These are phyloP conservation scores for Ramichloridium luteum DNA, from an alignment of 2,329 filamentous ascomycete species.

Conservation along the genomic window DNA sequence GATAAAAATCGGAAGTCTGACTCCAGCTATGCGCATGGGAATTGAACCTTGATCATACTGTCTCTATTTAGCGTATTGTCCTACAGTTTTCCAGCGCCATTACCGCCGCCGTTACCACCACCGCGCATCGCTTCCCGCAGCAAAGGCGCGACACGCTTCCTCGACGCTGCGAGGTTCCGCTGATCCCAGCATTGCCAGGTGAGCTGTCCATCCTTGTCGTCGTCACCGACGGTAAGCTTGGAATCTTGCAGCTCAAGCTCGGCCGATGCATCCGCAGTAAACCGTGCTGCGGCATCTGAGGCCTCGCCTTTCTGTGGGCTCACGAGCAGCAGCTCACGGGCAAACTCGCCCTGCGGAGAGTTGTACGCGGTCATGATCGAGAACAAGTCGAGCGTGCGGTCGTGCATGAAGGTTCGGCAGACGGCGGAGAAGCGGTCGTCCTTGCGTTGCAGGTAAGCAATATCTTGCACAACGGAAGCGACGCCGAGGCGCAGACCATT, in stretches of 20 bases:
- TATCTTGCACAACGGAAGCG: conserved; percentile 49
- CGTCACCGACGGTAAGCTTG: conserved; percentile 30
- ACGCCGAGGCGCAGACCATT: conserved; percentile 50
- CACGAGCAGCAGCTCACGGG: conserved; percentile 57
- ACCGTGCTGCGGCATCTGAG: conserved; percentile 40
- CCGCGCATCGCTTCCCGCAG: conserved; percentile 37
- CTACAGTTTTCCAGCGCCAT: too few species aligned
- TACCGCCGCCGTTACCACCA: conserved; percentile 1
- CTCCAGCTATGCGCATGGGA: too few species aligned
- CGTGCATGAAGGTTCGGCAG: conserved; percentile 42
- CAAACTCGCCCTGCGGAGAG: conserved; percentile 42
- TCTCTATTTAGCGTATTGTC: too few species aligned
- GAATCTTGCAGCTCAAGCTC: conserved; percentile 47
- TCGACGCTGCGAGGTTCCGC: conserved; percentile 44
- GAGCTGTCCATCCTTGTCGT: conserved; percentile 36
- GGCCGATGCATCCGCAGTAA: conserved; percentile 36
- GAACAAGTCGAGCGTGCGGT: conserved; percentile 49
- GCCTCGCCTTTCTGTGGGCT: conserved; percentile 40
- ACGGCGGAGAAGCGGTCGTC: conserved; percentile 41
- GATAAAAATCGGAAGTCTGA: too few species aligned
- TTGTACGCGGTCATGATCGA: conserved; percentile 58
- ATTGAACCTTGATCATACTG: too few species aligned
- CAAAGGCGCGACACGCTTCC: conserved; percentile 52
- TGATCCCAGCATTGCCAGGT: conserved; percentile 51
- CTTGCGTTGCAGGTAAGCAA: conserved; percentile 47